Base-by-base conservation (phyloP, 441 rosid genomes). In the Populus hybrid region DNA sequence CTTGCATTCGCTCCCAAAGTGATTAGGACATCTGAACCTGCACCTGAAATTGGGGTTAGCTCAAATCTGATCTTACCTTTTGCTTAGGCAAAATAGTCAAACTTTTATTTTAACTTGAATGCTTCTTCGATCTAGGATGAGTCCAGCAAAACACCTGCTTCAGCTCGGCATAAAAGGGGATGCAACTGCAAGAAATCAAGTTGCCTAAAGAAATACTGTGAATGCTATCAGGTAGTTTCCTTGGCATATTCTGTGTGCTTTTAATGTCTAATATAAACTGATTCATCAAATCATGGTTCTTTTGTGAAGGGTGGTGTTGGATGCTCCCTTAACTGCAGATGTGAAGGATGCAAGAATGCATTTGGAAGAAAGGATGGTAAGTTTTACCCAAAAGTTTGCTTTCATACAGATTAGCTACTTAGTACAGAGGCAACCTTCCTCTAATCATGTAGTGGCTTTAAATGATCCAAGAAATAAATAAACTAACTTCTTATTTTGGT, bases 1-100 rank as follows among this genome's bases (percentile, higher is more conserved):
- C 95, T 95, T 84, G 99, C 99, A 75, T 95, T 95, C 88, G 98
- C 99, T 86, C 98, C 99, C 70, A 95, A 95, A 92, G 98, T 95
- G 66, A 90, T 95, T 76, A 82, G 91, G 83, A 80, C 79, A 81
- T 72, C 94, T 7, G 97, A 94, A 69, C 70, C 92, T 35, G 75
- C 84, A 67, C 81, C 86, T 32, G 97, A 96, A 83, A 75, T 83
- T 70, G 89, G 95, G 88, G 99, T 96, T 79, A 26, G 88, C 32
- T 73, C 23, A 30, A 67, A 28, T 23, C 74, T 67, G 18, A n/a
- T 77, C 23, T 75, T 73, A 3, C 73, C 72, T 23, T 61, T 76
- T 68, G 18, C 73, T 74, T 71, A 11, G 69, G 68, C 42, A 66
- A 67, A 32, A 69, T 30, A 30, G 59, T 18, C 54, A 68, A 77